A percentile compares a stretch with the other conserved stretches of the same genome.
Conservation (phyloP, 2,329 filamentous ascomycete genomes). For the Golovinomyces cichoracearum region DNA sequence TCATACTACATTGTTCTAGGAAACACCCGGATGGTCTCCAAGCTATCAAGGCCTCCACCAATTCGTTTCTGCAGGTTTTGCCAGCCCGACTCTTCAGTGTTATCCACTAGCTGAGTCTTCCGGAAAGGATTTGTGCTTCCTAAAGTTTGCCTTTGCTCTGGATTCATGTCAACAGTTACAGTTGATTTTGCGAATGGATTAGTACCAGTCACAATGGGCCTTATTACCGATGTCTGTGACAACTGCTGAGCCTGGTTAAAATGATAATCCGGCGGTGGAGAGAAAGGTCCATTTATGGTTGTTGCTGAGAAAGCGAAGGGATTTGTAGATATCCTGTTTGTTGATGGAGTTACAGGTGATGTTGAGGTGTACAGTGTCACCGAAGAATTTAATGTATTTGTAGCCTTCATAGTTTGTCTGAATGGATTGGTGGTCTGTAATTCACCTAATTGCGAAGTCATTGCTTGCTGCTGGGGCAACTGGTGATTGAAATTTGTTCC, state of each 20-base stretch:
- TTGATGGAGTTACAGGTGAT: conserved; percentile 18
- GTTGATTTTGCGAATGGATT: conserved; percentile 40
- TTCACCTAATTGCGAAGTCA: conserved; percentile 20
- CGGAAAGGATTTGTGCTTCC: conserved; percentile 88
- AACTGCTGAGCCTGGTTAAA: conserved; percentile 16
- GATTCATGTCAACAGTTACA: conserved; percentile 5
- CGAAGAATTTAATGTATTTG: conserved; percentile 20
- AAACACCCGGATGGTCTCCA: conserved; percentile 64
- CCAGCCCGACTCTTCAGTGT: conserved; percentile 70
- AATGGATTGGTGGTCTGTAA: conserved; percentile 70
- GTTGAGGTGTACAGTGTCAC: conserved; percentile 17
- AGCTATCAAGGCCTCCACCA: conserved; percentile 52
- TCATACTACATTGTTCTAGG: conserved; percentile 46
- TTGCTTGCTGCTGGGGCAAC: conserved; percentile 18
- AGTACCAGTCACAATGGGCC: conserved; percentile 37
- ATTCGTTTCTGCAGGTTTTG: conserved; percentile 55
- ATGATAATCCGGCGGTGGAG: conserved; percentile 15
- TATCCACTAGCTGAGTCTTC: conserved; percentile 71
- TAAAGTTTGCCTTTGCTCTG: conserved; percentile 46
- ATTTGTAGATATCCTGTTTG: conserved; percentile 48
- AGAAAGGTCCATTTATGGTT: conserved; percentile 16
- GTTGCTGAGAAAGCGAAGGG: conserved; percentile 48
- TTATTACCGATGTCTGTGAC: conserved; percentile 20
- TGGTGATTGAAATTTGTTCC: conserved; percentile 23
- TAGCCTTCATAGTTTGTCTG: conserved; percentile 60